Base-by-base conservation (phyloP, 495 filamentous ascomycete genomes). In the Cryomyces minteri region DNA sequence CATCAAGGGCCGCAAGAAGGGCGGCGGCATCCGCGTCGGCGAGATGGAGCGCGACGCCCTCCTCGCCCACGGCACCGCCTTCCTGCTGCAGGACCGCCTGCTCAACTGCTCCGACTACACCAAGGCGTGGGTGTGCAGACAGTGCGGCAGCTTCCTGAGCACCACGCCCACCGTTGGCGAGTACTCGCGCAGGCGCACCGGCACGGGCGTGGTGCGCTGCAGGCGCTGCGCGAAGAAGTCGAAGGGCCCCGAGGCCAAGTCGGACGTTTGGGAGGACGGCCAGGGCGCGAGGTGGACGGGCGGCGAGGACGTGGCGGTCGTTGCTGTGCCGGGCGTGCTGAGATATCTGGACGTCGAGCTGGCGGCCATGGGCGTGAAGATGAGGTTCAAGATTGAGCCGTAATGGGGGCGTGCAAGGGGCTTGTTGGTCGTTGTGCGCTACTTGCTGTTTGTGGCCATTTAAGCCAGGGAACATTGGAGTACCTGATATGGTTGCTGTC, bases 41-140 rank as follows among this genome's bases (percentile, higher is more conserved):
- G 90, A 98, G 67, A 98, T 98, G 90, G 90, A 98, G 66, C 78
- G 90, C 48, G 90, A 98, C 62, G 82, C 88, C 4, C 67, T 98
- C 8, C 71, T 98, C 45, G 90, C 90, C 5, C 90, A 98, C 66
- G 90, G 90, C 5, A 82, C 88, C 10, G 88, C 88, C 10, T 95
- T 88, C 71, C 65, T 98, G 31, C 72, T 98, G 10, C 90, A 96
- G 57, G 90, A 98, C 59, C 83, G 90, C 34, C 71, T 98, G 25
- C 73, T 98, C 65, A 95, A 96, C 66, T 98, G 90, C 65, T 92
- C 84, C 40, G 90, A 98, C 59, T 84, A 90, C 59, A 75, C 77
- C 28, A 75, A 76, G 43, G 74, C 86, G 28, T 90, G 86, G 82
- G 79, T 95, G 50, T 98, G 90, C 59, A 76, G 79, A 43, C 61